These are phyloP conservation scores for Toxoplasma gondii DNA, from an alignment of 169 alveolate genomes.

Conservation along the genomic window DNA sequence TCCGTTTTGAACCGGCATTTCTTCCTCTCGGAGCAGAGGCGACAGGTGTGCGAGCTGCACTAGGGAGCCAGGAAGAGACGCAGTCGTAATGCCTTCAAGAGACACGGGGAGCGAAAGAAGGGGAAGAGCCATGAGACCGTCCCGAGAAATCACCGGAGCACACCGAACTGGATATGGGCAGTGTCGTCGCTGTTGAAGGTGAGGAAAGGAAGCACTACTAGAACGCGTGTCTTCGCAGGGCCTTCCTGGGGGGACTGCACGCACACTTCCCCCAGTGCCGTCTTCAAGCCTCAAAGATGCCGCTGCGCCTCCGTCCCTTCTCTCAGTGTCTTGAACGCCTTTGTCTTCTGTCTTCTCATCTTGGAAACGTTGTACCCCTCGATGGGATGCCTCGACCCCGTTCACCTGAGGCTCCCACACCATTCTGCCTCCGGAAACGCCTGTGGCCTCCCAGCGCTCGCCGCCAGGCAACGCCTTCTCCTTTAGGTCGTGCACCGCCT, in stretches of 20 bases:
- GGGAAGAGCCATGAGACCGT: slow-evolving; percentile 51
- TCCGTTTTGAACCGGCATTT: slow-evolving; percentile 8
- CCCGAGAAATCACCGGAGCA: slow-evolving; percentile 53
- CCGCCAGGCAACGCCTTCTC: too few relatives aligned
- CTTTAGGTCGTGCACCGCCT: too few relatives aligned
- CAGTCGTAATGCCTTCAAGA: too few relatives aligned
- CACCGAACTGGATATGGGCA: slow-evolving; percentile 65
- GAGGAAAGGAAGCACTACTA: background rate
- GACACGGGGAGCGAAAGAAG: background rate
- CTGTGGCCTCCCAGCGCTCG: too few relatives aligned
- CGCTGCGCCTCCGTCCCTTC: too few relatives aligned
- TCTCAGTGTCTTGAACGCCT: too few relatives aligned
- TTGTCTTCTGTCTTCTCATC: too few relatives aligned
- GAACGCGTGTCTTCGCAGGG: background rate
- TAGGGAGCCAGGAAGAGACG: background rate
- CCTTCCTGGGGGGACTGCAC: background rate
- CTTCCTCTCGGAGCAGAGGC: background rate
- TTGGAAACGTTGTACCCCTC: too few relatives aligned
- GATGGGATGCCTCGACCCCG: too few relatives aligned
- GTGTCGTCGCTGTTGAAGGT: slow-evolving; percentile 17
- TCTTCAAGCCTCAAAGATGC: background rate
- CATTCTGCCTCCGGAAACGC: too few relatives aligned
- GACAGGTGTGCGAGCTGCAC: background rate
- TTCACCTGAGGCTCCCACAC: too few relatives aligned
- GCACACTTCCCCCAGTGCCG: background rate